A percentile compares a stretch with the other conserved stretches of the same genome.
Evolutionary conservation across 495 filamentous ascomycete species (phyloP).

Genomic region (Penicillium cinerascens): DNA sequence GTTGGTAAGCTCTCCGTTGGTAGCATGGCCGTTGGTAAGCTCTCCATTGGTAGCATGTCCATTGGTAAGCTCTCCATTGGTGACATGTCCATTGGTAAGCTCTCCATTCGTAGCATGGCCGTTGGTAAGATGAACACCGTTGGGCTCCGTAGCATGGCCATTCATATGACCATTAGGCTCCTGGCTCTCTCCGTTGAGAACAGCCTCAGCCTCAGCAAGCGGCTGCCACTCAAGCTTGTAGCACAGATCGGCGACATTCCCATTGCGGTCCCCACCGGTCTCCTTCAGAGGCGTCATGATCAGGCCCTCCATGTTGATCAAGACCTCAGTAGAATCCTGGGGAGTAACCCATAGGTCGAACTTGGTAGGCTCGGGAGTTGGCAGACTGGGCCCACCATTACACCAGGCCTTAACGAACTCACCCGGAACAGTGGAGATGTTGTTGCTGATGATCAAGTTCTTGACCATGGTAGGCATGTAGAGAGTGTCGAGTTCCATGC

Average conservation of each 20-base stretch:
- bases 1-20: background rate
- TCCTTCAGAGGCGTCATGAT: slow-evolving; percentile 34
- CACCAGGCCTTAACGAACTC: slow-evolving; percentile 31
- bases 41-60: background rate
- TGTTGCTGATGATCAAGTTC: slow-evolving; percentile 21
- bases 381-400: slow-evolving; percentile 23
- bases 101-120: background rate
- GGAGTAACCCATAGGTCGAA: slow-evolving; percentile 33
- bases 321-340: slow-evolving; percentile 17
- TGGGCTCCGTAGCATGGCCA: slow-evolving; percentile 1
- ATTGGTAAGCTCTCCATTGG: background rate
- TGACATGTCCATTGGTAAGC: background rate
- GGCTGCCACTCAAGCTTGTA: slow-evolving; percentile 36
- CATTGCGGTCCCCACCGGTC: slow-evolving; percentile 5
- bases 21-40: background rate
- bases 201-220: slow-evolving; percentile 8
- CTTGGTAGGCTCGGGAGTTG: slow-evolving; percentile 26
- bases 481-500: slow-evolving; percentile 34
- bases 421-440: slow-evolving; percentile 23
- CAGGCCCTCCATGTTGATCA: slow-evolving; percentile 31
- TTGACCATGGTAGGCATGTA: slow-evolving; percentile 45
- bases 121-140: background rate
- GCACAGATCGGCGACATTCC: slow-evolving; percentile 24
- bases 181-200: background rate
- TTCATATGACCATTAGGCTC: slow-evolving; percentile 4